Base-by-base conservation (phyloP, 2,329 filamentous ascomycete genomes). In the Acephala macrosclerotiorum region DNA sequence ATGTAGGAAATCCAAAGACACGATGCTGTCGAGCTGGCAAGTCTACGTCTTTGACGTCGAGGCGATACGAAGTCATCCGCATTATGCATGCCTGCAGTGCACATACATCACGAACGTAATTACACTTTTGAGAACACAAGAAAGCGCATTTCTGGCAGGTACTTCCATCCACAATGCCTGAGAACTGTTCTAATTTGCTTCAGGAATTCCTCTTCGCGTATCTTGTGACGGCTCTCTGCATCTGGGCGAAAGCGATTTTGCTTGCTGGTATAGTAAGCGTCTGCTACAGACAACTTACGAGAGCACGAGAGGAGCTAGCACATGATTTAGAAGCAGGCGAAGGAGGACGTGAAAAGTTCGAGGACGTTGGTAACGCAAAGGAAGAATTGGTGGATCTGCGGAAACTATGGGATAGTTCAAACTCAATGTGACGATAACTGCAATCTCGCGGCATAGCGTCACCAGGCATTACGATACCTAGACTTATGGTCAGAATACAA, bases 221-320 rank as follows among this genome's bases (percentile, higher is more conserved):
- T 36, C 33, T 57, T 40, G 25, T 36, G 9, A 57, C n/a, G 20
- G 22, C 38, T 9, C 9, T 57, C 18, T 38, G 55, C 9, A 57
- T 57, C n/a, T 57, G 55, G 55, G 33, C 33, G 25, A 25, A 57
- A 25, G 55, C 55, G 11, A 38, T 57, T 38, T 20, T 57, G 33
- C 14, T 57, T 9, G 12, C 33, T 22, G 20, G n/a, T 16, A 57
- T 57, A 22, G 18, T 57, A 11, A 38, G 33, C 9, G 6, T 40
- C 29, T 57, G 55, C 25, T 57, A 36, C 20, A 12, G 9, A 18
- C 55, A 36, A 26, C 18, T 36, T 14, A 12, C 29, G 18, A 22
- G 9, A 38, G 14, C 16, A 20, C 5, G 18, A 57, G 3, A 25
- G 2, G 33, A 22, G 3, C 18, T 20, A 5, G 12, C 38, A 38